A percentile compares a stretch with the other conserved stretches of the same genome.
These are phyloP conservation scores for Podila minutissima DNA, from an alignment of 192 early-diverging fungal species.

Conservation along the genomic window DNA sequence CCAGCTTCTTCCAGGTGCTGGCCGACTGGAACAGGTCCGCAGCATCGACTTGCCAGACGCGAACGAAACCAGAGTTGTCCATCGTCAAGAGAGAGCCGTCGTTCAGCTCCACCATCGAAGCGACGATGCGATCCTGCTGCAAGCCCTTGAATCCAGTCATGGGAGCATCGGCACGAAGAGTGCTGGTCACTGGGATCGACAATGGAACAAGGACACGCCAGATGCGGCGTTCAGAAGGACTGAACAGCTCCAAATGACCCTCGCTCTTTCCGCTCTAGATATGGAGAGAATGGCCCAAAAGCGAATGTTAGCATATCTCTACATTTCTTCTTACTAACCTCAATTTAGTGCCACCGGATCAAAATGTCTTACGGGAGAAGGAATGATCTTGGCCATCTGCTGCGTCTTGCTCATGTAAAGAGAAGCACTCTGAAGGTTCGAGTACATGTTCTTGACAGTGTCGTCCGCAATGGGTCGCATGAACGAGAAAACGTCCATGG, in stretches of 20 bases:
- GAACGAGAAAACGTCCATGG: conserved; percentile 55
- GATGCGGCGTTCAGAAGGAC: conserved; percentile 55
- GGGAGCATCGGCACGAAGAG: conserved; percentile 44
- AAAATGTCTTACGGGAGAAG: conserved; percentile 51
- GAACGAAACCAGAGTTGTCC: conserved; percentile 65
- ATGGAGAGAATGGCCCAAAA: neutral
- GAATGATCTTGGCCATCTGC: conserved; percentile 64
- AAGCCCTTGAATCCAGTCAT: conserved; percentile 53
- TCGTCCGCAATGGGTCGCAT: conserved; percentile 54
- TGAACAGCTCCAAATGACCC: conserved; percentile 64
- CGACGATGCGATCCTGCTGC: conserved; percentile 56
- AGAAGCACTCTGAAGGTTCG: conserved; percentile 58
- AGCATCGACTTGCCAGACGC: conserved; percentile 68
- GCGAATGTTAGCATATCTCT: neutral
- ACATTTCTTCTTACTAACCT: too few species aligned
- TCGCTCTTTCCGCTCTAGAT: conserved; percentile 63
- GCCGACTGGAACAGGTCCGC: conserved; percentile 61
- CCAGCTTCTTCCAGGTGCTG: conserved; percentile 69
- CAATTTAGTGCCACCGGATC: too few species aligned
- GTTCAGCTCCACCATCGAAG: conserved; percentile 62
- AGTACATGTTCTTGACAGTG: conserved; percentile 47
- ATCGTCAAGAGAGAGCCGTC: conserved; percentile 65
- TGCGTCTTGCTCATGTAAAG: conserved; percentile 53
- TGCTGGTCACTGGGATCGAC: conserved; percentile 51
- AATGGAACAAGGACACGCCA: conserved; percentile 65